phyloP scores from a whole-genome alignment of 2,329 filamentous ascomycete genomes.

The Fusarium equiseti region DNA sequence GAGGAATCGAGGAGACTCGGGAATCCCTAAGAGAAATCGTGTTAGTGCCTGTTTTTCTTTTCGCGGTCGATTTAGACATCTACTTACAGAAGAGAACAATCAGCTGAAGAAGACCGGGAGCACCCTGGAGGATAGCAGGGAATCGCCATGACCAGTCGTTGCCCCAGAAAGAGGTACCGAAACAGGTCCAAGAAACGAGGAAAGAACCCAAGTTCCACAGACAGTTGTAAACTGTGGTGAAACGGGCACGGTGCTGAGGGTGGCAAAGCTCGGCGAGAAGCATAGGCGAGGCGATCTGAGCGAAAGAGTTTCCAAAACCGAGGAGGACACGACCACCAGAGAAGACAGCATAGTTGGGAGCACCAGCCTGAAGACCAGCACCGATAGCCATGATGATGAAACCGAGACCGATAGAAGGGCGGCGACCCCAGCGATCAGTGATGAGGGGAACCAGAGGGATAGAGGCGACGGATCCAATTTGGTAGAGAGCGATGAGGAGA shows the following conservation, averaged over 20 bases:
- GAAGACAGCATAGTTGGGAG: conserved; percentile 56
- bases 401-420: conserved; percentile 57
- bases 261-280: conserved; percentile 75
- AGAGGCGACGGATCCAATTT: conserved; percentile 61
- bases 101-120: conserved; percentile 72
- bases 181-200: conserved; percentile 72
- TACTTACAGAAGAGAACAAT: conserved; percentile 67
- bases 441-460: conserved; percentile 61
- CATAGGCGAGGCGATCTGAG: conserved; percentile 73
- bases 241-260: conserved; percentile 74
- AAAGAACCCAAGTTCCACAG: conserved; percentile 73
- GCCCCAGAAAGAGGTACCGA: conserved; percentile 69
- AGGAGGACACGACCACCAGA: conserved; percentile 56
- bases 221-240: conserved; percentile 76
- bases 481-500: conserved; percentile 64
- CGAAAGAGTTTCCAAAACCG: conserved; percentile 75
- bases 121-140: conserved; percentile 71
- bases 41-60: background rate
- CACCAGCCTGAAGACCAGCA: conserved; percentile 49
- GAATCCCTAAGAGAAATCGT: conserved; percentile 54
- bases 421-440: conserved; percentile 59
- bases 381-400: conserved; percentile 59
- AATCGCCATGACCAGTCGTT: conserved; percentile 76
- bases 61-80: accelerated
- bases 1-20: conserved; percentile 75